Evolutionary conservation across 2,329 filamentous ascomycete species (phyloP).

Genomic region (Colletotrichum sojae): DNA sequence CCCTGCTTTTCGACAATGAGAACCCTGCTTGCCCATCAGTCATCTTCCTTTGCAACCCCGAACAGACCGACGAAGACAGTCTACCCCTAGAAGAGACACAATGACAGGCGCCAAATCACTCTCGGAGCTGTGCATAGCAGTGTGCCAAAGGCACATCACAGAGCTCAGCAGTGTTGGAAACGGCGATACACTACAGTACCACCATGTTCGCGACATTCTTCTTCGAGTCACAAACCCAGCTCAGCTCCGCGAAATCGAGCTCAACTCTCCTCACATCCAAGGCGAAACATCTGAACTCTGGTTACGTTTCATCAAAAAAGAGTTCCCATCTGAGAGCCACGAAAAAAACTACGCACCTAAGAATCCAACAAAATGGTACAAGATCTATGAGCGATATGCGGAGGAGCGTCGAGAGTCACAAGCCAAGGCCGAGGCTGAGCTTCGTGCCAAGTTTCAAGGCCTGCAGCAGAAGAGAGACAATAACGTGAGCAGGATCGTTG

Average conservation of each 20-base stretch:
- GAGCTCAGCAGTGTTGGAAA: constrained; percentile 79
- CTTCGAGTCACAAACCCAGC: constrained; percentile 78
- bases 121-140: constrained; percentile 63
- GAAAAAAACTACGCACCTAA: constrained; percentile 75
- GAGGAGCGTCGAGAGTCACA: constrained; percentile 70
- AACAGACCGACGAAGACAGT: neutral
- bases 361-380: constrained; percentile 80
- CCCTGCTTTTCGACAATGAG: constrained; percentile 21
- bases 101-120: constrained; percentile 60
- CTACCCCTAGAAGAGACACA: neutral
- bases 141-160: constrained; percentile 68
- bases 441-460: constrained; percentile 70
- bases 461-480: constrained; percentile 71
- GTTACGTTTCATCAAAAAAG: constrained; percentile 82
- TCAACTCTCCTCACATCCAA: constrained; percentile 81
- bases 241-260: constrained; percentile 83
- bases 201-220: constrained; percentile 74
- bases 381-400: constrained; percentile 80
- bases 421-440: constrained; percentile 70
- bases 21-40: neutral
- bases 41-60: neutral
- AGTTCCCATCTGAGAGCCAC: constrained; percentile 77
- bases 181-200: constrained; percentile 63
- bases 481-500: constrained; percentile 71
- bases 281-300: constrained; percentile 81